Evolutionary conservation across 306 rosid genomes (phyloP).

Genomic region (Prunus mongolica): DNA sequence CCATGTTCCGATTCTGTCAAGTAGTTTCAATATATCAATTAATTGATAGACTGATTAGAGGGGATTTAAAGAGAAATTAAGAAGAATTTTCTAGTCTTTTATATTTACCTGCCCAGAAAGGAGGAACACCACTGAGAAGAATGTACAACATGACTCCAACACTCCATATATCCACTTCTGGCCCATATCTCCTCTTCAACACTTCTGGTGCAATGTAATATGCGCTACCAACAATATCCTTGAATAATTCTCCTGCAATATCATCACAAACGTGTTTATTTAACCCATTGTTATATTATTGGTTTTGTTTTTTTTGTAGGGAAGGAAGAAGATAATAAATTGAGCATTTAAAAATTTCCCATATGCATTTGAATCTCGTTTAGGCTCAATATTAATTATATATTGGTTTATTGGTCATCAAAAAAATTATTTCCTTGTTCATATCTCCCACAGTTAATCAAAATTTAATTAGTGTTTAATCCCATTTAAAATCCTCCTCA

Average conservation of each 20-base stretch:
- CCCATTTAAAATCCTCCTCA: too few relatives aligned
- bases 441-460: neutral
- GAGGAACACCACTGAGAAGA: slow-evolving; percentile 89
- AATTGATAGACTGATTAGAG: neutral
- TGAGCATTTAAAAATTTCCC: too few relatives aligned
- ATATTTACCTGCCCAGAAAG: slow-evolving; percentile 84
- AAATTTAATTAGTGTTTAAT: neutral
- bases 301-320: too few relatives aligned
- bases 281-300: neutral
- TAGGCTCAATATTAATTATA: too few relatives aligned
- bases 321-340: too few relatives aligned
- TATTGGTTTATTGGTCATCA: too few relatives aligned
- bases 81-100: too few relatives aligned
- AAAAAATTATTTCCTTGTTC: neutral
- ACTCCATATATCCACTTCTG: slow-evolving; percentile 98
- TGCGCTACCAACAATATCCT: slow-evolving; percentile 91
- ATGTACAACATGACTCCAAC: slow-evolving; percentile 92
- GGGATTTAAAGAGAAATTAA: too few relatives aligned
- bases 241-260: slow-evolving; percentile 70
- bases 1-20: slow-evolving; percentile 86
- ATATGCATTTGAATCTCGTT: too few relatives aligned
- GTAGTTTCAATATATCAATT: neutral
- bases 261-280: neutral
- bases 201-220: slow-evolving; percentile 98
- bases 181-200: slow-evolving; percentile 83